phyloP scores from a whole-genome alignment of 371 early-diverging fungal genomes.

The Parasitella parasitica region DNA sequence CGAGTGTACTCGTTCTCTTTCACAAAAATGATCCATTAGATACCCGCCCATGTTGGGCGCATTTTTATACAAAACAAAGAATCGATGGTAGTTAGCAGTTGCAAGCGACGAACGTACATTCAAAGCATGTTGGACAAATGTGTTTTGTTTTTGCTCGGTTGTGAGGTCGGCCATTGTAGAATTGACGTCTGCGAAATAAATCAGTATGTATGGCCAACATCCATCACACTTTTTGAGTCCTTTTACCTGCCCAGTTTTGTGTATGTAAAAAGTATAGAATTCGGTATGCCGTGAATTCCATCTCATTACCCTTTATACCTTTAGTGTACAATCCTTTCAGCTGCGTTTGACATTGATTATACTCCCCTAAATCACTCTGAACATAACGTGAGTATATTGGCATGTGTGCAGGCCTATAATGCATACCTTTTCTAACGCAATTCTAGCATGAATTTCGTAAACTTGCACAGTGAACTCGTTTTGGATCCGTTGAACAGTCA shows the following conservation, averaged over 20 bases:
- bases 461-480: slow-evolving; percentile 91
- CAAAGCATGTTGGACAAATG: slow-evolving; percentile 77
- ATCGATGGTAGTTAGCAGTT: slow-evolving; percentile 76
- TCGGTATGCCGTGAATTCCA: slow-evolving; percentile 91
- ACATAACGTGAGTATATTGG: background rate
- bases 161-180: slow-evolving; percentile 62
- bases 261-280: slow-evolving; percentile 89
- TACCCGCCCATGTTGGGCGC: slow-evolving; percentile 87
- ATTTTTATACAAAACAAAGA: slow-evolving; percentile 74
- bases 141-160: slow-evolving; percentile 52
- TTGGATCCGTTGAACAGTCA: slow-evolving; percentile 92
- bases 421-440: slow-evolving; percentile 86
- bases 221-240: background rate
- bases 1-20: slow-evolving; percentile 79
- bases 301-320: slow-evolving; percentile 64
- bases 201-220: background rate
- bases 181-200: slow-evolving; percentile 57
- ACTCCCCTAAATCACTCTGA: slow-evolving; percentile 93
- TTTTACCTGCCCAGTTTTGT: slow-evolving; percentile 75
- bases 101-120: slow-evolving; percentile 77
- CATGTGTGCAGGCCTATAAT: background rate
- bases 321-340: slow-evolving; percentile 79
- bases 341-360: slow-evolving; percentile 95
- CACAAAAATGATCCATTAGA: slow-evolving; percentile 88
- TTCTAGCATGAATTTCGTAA: slow-evolving; percentile 92